Percentiles rank a stretch among this genome's conserved stretches.
Evolutionary conservation across 108 stramenopile genomes (phyloP).

Genomic region (Craspedostauros australis): DNA sequence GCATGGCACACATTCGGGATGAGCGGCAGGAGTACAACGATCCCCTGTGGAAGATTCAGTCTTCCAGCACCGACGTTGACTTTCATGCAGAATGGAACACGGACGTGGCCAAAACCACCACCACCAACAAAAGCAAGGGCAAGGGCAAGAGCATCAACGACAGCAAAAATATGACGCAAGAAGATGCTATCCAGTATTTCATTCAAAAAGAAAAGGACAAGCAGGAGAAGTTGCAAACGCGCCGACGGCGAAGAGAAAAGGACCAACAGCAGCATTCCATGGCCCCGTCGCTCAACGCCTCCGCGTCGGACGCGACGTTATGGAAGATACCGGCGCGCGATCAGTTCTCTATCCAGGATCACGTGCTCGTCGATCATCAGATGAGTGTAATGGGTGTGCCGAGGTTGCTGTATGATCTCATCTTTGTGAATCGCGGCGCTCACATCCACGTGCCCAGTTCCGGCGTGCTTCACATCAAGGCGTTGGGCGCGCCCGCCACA

Average conservation of each 20-base stretch:
- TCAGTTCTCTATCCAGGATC: conserved; percentile 23
- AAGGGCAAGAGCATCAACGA: not conserved
- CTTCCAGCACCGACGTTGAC: not conserved
- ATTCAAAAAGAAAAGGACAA: too few species aligned
- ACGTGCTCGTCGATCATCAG: conserved; percentile 4
- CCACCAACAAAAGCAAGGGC: not conserved
- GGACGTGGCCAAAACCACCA: not conserved
- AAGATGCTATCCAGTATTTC: too few species aligned
- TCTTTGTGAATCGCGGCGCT: conserved; percentile 21
- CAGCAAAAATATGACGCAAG: not conserved
- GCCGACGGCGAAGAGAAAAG: too few species aligned
- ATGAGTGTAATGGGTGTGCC: conserved; percentile 1
- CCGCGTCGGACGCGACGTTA: not conserved
- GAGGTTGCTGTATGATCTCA: conserved; percentile 19
- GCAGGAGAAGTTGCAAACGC: too few species aligned
- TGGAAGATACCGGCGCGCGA: conserved; percentile 24
- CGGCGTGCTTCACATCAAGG: conserved; percentile 32
- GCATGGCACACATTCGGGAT: conserved; percentile 20
- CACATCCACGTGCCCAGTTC: conserved; percentile 21
- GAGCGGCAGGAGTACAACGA: conserved; percentile 4
- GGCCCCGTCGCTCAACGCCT: too few species aligned
- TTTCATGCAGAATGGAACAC: not conserved
- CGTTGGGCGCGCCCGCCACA: conserved; percentile 19
- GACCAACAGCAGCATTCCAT: too few species aligned
- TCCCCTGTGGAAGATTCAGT: conserved; percentile 5